Percentiles rank a stretch among this genome's conserved stretches.
Evolutionary conservation across 1,139 yeast species (phyloP).

Genomic region (Debaryomyces nepalensis): DNA sequence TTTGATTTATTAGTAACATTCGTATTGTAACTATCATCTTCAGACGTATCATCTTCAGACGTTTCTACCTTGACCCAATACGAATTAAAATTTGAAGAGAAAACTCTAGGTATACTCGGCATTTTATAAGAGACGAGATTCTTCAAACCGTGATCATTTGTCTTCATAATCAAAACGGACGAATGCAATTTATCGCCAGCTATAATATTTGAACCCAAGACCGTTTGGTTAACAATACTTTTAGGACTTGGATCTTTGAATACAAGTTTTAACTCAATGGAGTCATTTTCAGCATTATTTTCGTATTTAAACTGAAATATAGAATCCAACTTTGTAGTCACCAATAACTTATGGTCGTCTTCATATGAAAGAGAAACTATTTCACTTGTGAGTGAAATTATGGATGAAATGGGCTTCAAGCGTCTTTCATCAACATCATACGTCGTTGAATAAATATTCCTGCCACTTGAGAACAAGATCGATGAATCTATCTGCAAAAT

Average conservation of each 20-base stretch:
- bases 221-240: constrained; percentile 43
- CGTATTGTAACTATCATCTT: constrained; percentile 7
- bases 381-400: constrained; percentile 41
- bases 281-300: constrained; percentile 16
- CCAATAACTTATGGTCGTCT: constrained; percentile 27
- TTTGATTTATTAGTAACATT: too few species aligned
- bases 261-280: constrained; percentile 20
- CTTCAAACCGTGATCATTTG: constrained; percentile 12
- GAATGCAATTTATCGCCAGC: constrained; percentile 52
- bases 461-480: constrained; percentile 42
- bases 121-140: constrained; percentile 25
- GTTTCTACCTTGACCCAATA: constrained; percentile 34
- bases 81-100: constrained; percentile 31
- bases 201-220: constrained; percentile 31
- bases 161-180: constrained; percentile 35
- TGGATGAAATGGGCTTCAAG: constrained; percentile 34
- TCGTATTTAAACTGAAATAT: constrained; percentile 32
- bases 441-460: constrained; percentile 37
- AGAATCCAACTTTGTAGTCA: constrained; percentile 50
- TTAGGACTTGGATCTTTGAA: constrained; percentile 45
- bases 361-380: constrained; percentile 38
- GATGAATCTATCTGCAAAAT: constrained; percentile 42
- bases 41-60: neutral
- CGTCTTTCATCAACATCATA: constrained; percentile 46
- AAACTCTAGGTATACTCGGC: constrained; percentile 50